These are phyloP conservation scores for Groenewaldozyma auringiensis DNA, from an alignment of 1,139 yeast species.

Conservation along the genomic window DNA sequence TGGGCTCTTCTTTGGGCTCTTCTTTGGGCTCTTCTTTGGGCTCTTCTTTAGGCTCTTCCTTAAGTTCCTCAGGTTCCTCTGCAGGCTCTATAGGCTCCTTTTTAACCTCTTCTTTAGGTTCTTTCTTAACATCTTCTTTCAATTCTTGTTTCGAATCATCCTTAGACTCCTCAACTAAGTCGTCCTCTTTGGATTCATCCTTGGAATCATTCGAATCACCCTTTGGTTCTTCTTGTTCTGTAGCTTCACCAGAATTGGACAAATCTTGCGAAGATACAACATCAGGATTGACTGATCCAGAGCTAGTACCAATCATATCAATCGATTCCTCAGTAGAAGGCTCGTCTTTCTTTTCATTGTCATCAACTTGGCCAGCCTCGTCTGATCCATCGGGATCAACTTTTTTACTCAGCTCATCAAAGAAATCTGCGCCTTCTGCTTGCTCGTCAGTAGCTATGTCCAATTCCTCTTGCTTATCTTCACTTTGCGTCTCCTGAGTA, in stretches of 20 bases:
- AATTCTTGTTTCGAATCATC: conserved; percentile 1
- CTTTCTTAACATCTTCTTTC: neutral
- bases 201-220: neutral
- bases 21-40: conserved; percentile 12
- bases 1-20: conserved; percentile 6
- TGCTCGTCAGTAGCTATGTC: neutral
- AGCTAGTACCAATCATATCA: neutral
- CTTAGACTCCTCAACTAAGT: neutral
- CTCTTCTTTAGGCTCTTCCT: conserved; percentile 12
- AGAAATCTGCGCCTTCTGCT: conserved; percentile 1
- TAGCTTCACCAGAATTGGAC: no score
- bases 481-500: conserved; percentile 17
- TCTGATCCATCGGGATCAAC: conserved; percentile 7
- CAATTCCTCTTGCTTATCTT: conserved; percentile 11
- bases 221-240: neutral
- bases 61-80: conserved; percentile 6
- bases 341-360: conserved; percentile 10
- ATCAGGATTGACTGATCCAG: neutral
- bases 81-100: neutral
- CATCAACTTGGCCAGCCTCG: conserved; percentile 2
- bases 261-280: neutral
- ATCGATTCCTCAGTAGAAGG: conserved; percentile 7
- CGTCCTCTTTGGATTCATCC: neutral
- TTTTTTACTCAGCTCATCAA: conserved; percentile 8
- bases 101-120: neutral